Evolutionary conservation across 768 basidiomycete genomes (phyloP), one percentile per base, ranked within the genome.

Genomic region (Amanita jacksonii): DNA sequence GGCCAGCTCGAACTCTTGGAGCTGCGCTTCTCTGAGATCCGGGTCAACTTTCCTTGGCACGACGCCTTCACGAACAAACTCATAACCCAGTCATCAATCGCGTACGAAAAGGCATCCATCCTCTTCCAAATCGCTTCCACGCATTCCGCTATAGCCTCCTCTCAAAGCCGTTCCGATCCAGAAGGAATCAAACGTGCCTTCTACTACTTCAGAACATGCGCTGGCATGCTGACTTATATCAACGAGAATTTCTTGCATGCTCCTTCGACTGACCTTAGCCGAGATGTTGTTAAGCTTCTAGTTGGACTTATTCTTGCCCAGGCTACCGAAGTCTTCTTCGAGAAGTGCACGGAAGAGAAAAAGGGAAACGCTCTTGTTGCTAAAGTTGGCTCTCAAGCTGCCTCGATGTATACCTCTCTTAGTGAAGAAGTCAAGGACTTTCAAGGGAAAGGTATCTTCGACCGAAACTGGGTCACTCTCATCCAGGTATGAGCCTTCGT

Each of bases 161-260:
- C 85, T 1, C 87, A 93, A 66, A 85, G 80, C 57, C 74, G 91
- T 42, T 80, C 83, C 0, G 85, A 91, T 43, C 87, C 90, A 1
- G 91, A 97, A 61, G 92, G 93, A 15, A 62, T 90, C 54, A 98
- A 96, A 63, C 79, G 90, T 25, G 79, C 94, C 0, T 99, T 96
- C 67, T 78, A 89, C 64, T 93, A 90, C 64, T 87, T 90, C 54
- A 72, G 85, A 13, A 79, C 85, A 8, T 81, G 86, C 32, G 89
- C 93, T 2, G 96, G 96, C 15, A 96, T 99, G 90, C 78, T 97
- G 57, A 90, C 82, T 5, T 99, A 98, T 61, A 92, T 99, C 69
- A 97, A 98, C 66, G 96, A 99, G 63, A 97, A 99, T 74, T 99
- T 99, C 62, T 69, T 99, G 0, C 96, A 99, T 55, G 96, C 94